Conservation (phyloP, 768 basidiomycete species). For the Lentinula sp. region DNA sequence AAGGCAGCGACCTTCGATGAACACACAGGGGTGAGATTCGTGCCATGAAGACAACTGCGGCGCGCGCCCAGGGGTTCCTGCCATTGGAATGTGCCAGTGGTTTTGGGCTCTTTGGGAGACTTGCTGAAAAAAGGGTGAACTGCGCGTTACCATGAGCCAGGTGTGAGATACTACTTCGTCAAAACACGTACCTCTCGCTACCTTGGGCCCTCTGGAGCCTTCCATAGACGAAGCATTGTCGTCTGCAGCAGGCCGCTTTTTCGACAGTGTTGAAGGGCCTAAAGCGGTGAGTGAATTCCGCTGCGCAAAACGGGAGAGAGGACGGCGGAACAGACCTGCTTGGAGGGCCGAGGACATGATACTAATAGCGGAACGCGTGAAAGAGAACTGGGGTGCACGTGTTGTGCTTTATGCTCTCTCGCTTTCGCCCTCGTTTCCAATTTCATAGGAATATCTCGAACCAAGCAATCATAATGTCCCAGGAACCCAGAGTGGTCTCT, state of each 20-base stretch:
- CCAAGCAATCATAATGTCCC: conserved; percentile 8
- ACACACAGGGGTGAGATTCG: conserved; percentile 21
- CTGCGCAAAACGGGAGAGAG: neutral
- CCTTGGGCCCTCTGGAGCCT: neutral
- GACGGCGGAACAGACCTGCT: neutral
- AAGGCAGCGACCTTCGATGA: conserved; percentile 49
- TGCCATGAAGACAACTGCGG: conserved; percentile 28
- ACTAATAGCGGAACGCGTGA: neutral
- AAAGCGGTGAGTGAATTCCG: neutral
- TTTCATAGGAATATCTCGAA: neutral
- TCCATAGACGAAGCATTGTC: neutral
- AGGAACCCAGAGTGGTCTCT: conserved; percentile 45
- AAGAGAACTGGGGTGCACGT: neutral
- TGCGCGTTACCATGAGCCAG: conserved; percentile 7
- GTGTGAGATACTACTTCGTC: neutral
- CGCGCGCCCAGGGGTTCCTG: conserved; percentile 24
- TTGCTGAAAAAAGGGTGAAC: conserved; percentile 31
- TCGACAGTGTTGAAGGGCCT: neutral
- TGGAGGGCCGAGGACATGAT: neutral
- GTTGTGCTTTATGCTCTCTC: neutral
- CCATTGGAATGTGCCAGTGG: conserved; percentile 9
- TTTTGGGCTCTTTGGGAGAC: conserved; percentile 3
- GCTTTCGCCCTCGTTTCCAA: neutral
- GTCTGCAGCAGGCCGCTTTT: conserved; percentile 1
- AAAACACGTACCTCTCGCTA: neutral